Evolutionary conservation across 2,329 filamentous ascomycete genomes (phyloP).

Genomic region (Aspergillus niger): DNA sequence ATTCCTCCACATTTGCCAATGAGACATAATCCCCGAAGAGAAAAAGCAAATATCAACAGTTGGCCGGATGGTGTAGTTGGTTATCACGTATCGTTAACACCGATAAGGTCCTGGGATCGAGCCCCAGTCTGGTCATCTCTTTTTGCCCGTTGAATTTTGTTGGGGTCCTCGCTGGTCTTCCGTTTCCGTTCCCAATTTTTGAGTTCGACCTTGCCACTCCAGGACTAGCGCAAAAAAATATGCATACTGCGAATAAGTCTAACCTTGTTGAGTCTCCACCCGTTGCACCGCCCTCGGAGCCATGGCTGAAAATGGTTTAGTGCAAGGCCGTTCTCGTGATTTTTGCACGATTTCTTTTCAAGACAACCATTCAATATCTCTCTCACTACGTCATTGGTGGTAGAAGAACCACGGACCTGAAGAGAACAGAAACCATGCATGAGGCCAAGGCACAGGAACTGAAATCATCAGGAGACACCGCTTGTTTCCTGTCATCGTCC

Average conservation of each 20-base stretch:
- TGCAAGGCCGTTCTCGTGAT: not conserved
- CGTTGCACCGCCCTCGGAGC: not conserved
- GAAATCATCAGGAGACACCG: not conserved
- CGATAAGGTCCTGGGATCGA: conserved; percentile 35
- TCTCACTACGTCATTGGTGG: no score
- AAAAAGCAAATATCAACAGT: not conserved
- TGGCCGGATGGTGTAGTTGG: conserved; percentile 19
- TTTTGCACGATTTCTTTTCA: not conserved
- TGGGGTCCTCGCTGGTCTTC: not conserved
- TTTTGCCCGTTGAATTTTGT: conserved; percentile 16
- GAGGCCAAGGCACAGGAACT: not conserved
- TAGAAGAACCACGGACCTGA: no score
- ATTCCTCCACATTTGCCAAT: no score
- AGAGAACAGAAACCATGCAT: no score
- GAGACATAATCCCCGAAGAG: no score
- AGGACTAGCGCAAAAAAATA: not conserved
- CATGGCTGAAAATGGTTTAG: not conserved
- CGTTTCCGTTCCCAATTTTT: not conserved
- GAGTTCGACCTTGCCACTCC: not conserved
- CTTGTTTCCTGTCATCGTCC: not conserved
- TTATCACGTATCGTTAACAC: conserved; percentile 42
- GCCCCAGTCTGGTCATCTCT: conserved; percentile 27
- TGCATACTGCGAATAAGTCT: not conserved
- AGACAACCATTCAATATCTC: no score
- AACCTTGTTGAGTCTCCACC: not conserved